phyloP scores from a whole-genome alignment of 23 red algal species.

The Gracilaria domingensis region DNA sequence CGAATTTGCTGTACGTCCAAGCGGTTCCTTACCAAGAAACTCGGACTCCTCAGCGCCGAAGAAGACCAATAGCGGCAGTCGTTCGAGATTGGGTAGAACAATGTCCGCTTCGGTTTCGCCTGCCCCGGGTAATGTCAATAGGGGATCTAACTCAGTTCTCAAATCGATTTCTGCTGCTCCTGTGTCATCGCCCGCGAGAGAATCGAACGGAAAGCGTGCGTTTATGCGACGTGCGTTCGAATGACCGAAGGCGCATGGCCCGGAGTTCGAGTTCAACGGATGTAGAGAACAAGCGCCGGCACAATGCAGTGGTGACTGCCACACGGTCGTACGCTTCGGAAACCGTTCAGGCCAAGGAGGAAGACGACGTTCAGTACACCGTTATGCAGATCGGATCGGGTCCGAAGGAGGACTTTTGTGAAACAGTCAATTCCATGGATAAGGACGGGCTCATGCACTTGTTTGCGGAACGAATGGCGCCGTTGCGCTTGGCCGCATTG shows the following conservation, averaged over 20 bases:
- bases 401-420: conserved; percentile 45
- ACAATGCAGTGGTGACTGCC: conserved; percentile 12
- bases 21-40: background rate
- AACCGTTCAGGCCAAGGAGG: conserved; percentile 2
- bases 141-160: conserved; percentile 10
- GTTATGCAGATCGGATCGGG: conserved; percentile 51
- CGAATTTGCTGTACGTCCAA: conserved; percentile 29
- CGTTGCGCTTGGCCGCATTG: conserved; percentile 57
- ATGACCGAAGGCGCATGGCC: conserved; percentile 58
- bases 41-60: conserved; percentile 28
- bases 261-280: conserved; percentile 62
- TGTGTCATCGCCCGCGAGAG: background rate
- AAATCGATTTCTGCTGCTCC: conserved; percentile 26
- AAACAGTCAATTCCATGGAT: conserved; percentile 45
- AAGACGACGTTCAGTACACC: conserved; percentile 37
- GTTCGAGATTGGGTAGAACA: conserved; percentile 29
- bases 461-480: conserved; percentile 55
- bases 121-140: background rate
- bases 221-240: conserved; percentile 74
- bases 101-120: conserved; percentile 53
- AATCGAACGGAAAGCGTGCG: conserved; percentile 50
- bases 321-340: conserved; percentile 38
- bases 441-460: conserved; percentile 61
- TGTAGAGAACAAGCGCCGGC: conserved; percentile 59
- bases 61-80: conserved; percentile 20